phyloP scores from a whole-genome alignment of 2,329 filamentous ascomycete species.

The Botrytis byssoidea region DNA sequence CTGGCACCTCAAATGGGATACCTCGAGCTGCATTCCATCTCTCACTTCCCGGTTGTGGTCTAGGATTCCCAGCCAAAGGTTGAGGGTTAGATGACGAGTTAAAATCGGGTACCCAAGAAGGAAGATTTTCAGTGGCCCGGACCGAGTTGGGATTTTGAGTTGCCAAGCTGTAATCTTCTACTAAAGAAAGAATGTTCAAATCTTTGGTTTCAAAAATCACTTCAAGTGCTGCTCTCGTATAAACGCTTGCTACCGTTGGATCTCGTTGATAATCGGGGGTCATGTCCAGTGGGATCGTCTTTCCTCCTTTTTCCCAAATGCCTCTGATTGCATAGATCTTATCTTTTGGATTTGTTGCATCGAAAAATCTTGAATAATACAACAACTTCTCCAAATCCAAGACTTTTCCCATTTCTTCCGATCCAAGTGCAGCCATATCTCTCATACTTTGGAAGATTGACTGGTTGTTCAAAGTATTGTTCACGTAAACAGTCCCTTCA shows the following conservation, averaged over 20 bases:
- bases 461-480: slow-evolving; percentile 23
- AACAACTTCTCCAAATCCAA: slow-evolving; percentile 24
- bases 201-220: slow-evolving; percentile 22
- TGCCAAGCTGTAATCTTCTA: slow-evolving; percentile 20
- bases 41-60: not conserved
- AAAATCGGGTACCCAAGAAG: slow-evolving; percentile 28
- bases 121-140: slow-evolving; percentile 10
- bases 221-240: slow-evolving; percentile 21
- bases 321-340: slow-evolving; percentile 23
- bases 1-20: slow-evolving; percentile 11
- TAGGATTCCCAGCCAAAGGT: slow-evolving; percentile 23
- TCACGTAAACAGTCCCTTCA: slow-evolving; percentile 12
- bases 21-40: slow-evolving; percentile 23
- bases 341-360: slow-evolving; percentile 23
- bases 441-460: slow-evolving; percentile 22
- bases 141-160: slow-evolving; percentile 4
- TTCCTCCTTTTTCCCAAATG: slow-evolving; percentile 22
- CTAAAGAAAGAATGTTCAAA: slow-evolving; percentile 26
- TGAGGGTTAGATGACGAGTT: slow-evolving; percentile 14
- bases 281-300: slow-evolving; percentile 12
- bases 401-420: not conserved
- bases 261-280: slow-evolving; percentile 10
- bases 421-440: not conserved
- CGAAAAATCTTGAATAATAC: slow-evolving; percentile 23
- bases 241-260: slow-evolving; percentile 11